Percentiles rank a stretch among this genome's conserved stretches.
Evolutionary conservation across 768 basidiomycete genomes (phyloP).

Genomic region (Ephemerocybe angulata): DNA sequence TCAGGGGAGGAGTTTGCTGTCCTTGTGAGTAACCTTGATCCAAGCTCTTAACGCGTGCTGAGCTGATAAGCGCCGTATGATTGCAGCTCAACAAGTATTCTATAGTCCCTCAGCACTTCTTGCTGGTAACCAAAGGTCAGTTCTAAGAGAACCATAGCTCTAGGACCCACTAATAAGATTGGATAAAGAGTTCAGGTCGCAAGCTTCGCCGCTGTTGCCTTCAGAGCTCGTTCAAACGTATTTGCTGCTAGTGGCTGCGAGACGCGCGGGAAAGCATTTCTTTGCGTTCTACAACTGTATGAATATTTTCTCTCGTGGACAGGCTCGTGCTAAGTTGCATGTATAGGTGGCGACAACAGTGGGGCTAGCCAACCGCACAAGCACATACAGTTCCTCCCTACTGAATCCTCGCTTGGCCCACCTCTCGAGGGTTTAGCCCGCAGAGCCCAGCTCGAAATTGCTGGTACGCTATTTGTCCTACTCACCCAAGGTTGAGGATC

Average conservation of each 20-base stretch:
- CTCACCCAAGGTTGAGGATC: neutral
- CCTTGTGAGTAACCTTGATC: conserved; percentile 49
- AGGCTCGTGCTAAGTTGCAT: neutral
- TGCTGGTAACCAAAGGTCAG: conserved; percentile 82
- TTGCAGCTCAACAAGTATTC: conserved; percentile 82
- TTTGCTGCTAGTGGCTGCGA: conserved; percentile 65
- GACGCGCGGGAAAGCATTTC: conserved; percentile 51
- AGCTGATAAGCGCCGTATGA: neutral
- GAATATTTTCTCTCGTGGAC: no score
- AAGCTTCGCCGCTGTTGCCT: conserved; percentile 77
- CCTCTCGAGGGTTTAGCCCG: conserved; percentile 75
- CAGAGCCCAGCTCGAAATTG: conserved; percentile 51
- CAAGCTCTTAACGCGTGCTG: neutral
- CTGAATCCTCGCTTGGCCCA: conserved; percentile 55
- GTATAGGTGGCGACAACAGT: conserved; percentile 65
- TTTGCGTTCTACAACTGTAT: conserved; percentile 94
- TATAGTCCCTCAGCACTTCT: conserved; percentile 78
- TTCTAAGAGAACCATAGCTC: neutral
- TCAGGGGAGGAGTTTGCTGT: conserved; percentile 58
- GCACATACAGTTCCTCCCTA: conserved; percentile 82
- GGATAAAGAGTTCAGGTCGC: conserved; percentile 63
- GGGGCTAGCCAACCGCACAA: conserved; percentile 92
- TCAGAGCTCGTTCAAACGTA: conserved; percentile 77
- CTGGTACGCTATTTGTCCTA: conserved; percentile 35
- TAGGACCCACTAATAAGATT: neutral